A percentile compares a stretch with the other conserved stretches of the same genome.
phyloP scores from a whole-genome alignment of 495 filamentous ascomycete genomes.

The Hyaloscypha hepaticicola region DNA sequence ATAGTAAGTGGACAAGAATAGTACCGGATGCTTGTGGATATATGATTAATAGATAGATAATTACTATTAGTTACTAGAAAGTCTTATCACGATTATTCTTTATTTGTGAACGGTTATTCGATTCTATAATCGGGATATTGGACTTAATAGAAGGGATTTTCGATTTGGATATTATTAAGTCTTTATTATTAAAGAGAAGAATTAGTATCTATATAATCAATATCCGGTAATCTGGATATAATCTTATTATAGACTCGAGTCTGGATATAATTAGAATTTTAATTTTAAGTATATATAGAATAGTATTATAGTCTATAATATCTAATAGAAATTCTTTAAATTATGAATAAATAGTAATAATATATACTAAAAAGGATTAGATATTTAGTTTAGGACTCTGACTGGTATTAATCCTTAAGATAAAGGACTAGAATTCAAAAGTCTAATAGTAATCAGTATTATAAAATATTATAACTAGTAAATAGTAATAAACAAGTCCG shows the following conservation, averaged over 20 bases:
- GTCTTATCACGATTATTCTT: conserved; percentile 8
- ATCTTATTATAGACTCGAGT: conserved; percentile 18
- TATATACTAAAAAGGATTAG: conserved; percentile 33
- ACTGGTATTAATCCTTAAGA: neutral
- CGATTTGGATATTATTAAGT: conserved; percentile 19
- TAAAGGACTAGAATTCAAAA: neutral
- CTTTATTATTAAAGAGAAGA: conserved; percentile 19
- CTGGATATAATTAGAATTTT: conserved; percentile 4
- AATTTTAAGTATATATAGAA: conserved; percentile 6
- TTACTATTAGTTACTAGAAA: conserved; percentile 1
- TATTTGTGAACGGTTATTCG: conserved; percentile 9
- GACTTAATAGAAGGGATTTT: conserved; percentile 11
- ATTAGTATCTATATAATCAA: conserved; percentile 31
- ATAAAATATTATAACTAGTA: neutral
- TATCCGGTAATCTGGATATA: conserved; percentile 21
- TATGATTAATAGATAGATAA: neutral
- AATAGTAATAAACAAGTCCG: neutral
- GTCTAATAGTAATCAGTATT: neutral
- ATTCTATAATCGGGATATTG: neutral
- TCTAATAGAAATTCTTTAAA: conserved; percentile 11
- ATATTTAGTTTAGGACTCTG: conserved; percentile 21
- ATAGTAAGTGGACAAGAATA: too few species aligned
- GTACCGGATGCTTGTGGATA: too few species aligned
- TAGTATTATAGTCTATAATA: conserved; percentile 8
- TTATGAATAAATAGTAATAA: conserved; percentile 13